phyloP scores from a whole-genome alignment of 495 filamentous ascomycete species.

The Cudoniella acicularis region DNA sequence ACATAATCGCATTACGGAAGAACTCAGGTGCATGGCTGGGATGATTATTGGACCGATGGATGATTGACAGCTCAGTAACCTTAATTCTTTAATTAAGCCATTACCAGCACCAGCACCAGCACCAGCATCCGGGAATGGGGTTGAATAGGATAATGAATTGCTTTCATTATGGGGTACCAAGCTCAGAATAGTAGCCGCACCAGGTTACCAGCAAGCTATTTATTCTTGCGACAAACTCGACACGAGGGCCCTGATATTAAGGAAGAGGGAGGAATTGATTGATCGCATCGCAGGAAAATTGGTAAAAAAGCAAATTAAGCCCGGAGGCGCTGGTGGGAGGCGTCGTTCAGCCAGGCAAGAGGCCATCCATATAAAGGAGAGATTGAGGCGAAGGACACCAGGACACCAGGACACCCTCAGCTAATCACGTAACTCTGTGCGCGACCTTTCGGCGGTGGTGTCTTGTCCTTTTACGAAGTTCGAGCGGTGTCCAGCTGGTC shows the following conservation, averaged over 20 bases:
- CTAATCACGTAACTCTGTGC: not conserved
- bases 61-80: not conserved
- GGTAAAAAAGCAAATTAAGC: not conserved
- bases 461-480: not conserved
- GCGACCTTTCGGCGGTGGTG: not conserved
- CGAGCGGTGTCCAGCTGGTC: no score
- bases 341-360: not conserved
- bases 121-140: not conserved
- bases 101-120: no score
- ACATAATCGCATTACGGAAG: not conserved
- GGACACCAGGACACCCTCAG: not conserved
- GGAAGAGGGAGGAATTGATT: not conserved
- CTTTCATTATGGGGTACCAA: no score
- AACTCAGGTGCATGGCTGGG: not conserved
- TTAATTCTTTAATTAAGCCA: not conserved
- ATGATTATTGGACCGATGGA: not conserved
- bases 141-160: not conserved
- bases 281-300: not conserved
- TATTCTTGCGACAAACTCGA: not conserved
- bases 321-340: not conserved
- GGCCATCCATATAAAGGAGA: no score
- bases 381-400: no score
- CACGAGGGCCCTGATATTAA: not conserved
- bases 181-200: not conserved
- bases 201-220: not conserved